Conservation (phyloP, 192 early-diverging fungal genomes). For the Oehlia diaphana region DNA sequence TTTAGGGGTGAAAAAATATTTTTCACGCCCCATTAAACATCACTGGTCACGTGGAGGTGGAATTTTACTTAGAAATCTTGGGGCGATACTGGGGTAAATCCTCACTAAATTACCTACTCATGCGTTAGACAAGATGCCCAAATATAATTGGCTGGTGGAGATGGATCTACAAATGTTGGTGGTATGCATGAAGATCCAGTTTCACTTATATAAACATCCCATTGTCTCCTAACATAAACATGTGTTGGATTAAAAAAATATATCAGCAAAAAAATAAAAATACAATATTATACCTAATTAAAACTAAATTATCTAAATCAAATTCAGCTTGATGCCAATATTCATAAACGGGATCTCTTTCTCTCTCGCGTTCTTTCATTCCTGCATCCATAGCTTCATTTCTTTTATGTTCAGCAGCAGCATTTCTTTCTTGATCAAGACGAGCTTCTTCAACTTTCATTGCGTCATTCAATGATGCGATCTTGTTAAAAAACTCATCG, state of each 20-base stretch:
- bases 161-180: slow-evolving; percentile 33
- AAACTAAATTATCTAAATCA: slow-evolving; percentile 26
- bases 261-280: background rate
- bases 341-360: slow-evolving; percentile 24
- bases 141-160: slow-evolving; percentile 39
- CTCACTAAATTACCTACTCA: background rate
- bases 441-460: slow-evolving; percentile 26
- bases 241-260: background rate
- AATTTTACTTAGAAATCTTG: too few relatives aligned
- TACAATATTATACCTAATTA: slow-evolving; percentile 19
- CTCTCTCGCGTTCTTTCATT: slow-evolving; percentile 33
- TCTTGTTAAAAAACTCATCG: slow-evolving; percentile 34
- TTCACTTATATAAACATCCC: slow-evolving; percentile 34
- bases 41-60: too few relatives aligned
- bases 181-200: slow-evolving; percentile 31
- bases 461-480: slow-evolving; percentile 34
- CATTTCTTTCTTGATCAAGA: slow-evolving; percentile 25
- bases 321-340: slow-evolving; percentile 39
- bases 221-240: slow-evolving; percentile 22
- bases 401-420: slow-evolving; percentile 26
- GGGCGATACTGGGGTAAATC: too few relatives aligned
- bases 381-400: slow-evolving; percentile 30
- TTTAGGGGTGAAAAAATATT: too few relatives aligned
- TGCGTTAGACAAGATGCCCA: slow-evolving; percentile 37
- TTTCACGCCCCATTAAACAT: too few relatives aligned